Evolutionary conservation across 2,329 filamentous ascomycete species (phyloP).

Genomic region (Talaromyces sp.): DNA sequence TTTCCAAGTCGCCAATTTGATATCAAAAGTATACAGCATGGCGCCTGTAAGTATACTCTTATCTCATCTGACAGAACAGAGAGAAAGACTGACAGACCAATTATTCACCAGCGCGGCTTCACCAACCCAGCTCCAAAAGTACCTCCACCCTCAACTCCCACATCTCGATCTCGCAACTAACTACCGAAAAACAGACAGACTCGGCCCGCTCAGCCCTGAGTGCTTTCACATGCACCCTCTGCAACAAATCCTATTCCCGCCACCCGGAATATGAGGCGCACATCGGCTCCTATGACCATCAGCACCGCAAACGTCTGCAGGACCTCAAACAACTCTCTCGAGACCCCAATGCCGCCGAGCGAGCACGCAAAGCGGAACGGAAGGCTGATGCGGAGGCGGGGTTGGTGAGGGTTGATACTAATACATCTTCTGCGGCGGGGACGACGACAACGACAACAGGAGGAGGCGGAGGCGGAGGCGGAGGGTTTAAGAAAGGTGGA

Average conservation of each 20-base stretch:
- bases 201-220: slow-evolving; percentile 72
- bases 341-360: slow-evolving; percentile 43
- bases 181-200: slow-evolving; percentile 44
- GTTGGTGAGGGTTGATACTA: slow-evolving; percentile 32
- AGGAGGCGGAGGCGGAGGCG: slow-evolving; percentile 30
- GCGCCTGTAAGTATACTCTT: slow-evolving; percentile 10
- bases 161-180: background rate
- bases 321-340: slow-evolving; percentile 47
- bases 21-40: background rate
- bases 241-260: slow-evolving; percentile 88
- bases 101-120: slow-evolving; percentile 40
- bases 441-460: slow-evolving; percentile 5
- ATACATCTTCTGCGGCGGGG: background rate
- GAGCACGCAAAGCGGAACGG: slow-evolving; percentile 41
- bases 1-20: background rate
- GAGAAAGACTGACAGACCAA: background rate
- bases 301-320: slow-evolving; percentile 70
- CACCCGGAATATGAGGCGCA: slow-evolving; percentile 97
- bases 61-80: too few species aligned
- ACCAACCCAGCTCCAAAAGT: slow-evolving; percentile 49
- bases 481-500: slow-evolving; percentile 71
- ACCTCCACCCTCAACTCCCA: background rate
- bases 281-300: slow-evolving; percentile 90
- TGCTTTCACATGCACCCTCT: slow-evolving; percentile 81
- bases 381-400: slow-evolving; percentile 44